Evolutionary conservation across 345 rosid genomes (phyloP).

Genomic region (Eutrema japonicum): DNA sequence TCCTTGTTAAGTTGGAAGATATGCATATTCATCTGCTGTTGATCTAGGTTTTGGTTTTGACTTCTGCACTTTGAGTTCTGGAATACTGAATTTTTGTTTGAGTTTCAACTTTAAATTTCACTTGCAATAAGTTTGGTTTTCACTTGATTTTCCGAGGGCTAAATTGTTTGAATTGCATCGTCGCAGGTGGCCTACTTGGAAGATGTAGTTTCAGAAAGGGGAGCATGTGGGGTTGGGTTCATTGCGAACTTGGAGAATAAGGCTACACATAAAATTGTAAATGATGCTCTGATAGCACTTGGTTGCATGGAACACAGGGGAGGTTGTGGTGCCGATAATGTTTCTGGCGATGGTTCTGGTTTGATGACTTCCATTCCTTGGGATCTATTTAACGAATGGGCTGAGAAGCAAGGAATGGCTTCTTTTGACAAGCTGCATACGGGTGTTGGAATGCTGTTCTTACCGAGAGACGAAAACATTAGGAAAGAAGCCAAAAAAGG

Average conservation of each 20-base stretch:
- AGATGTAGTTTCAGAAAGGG: conserved; percentile 87
- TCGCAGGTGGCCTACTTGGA: conserved; percentile 78
- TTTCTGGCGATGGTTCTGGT: conserved; percentile 97
- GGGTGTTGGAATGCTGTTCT: conserved; percentile 94
- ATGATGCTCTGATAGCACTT: conserved; percentile 87
- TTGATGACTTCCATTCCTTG: conserved; percentile 97
- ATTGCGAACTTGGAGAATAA: conserved; percentile 86
- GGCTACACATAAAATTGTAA: conserved; percentile 74
- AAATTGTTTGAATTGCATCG: conserved; percentile 2
- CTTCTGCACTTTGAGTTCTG: conserved; percentile 19
- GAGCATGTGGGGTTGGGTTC: conserved; percentile 99
- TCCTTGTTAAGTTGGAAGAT: conserved; percentile 6
- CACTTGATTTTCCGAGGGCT: neutral
- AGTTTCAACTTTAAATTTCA: conserved; percentile 2
- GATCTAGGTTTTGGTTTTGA: conserved; percentile 33
- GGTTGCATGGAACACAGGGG: conserved; percentile 99
- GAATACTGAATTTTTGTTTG: neutral
- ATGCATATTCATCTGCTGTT: conserved; percentile 21
- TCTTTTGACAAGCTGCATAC: conserved; percentile 80
- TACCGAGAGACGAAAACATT: conserved; percentile 68
- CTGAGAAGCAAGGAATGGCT: conserved; percentile 68
- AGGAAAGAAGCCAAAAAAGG: conserved; percentile 83
- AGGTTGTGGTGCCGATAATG: conserved; percentile 98
- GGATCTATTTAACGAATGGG: conserved; percentile 88
- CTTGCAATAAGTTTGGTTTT: neutral